Evolutionary conservation across 768 basidiomycete species (phyloP).

Genomic region (Russula olivacea): DNA sequence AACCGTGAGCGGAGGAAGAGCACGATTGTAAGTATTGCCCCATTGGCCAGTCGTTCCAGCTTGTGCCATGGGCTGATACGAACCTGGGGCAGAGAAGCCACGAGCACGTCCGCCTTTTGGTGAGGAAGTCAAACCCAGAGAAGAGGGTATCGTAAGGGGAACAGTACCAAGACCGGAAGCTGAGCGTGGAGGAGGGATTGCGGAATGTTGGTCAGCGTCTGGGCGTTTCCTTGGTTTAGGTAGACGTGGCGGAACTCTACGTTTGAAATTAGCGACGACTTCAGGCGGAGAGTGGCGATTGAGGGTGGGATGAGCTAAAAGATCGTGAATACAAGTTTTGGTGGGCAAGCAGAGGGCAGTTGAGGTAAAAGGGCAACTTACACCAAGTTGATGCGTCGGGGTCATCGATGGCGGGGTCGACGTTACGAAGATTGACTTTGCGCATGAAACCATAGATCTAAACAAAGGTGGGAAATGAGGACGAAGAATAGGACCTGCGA

Average conservation of each 20-base stretch:
- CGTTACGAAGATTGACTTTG: slow-evolving; percentile 92
- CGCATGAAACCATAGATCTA: slow-evolving; percentile 99
- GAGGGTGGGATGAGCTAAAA: slow-evolving; percentile 80
- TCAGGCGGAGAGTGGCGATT: slow-evolving; percentile 87
- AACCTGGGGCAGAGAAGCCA: slow-evolving; percentile 79
- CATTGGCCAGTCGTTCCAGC: slow-evolving; percentile 47
- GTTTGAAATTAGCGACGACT: slow-evolving; percentile 91
- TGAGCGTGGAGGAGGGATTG: slow-evolving; percentile 71
- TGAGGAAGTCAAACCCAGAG: slow-evolving; percentile 36
- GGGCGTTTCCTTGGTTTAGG: slow-evolving; percentile 77
- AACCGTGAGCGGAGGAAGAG: slow-evolving; percentile 77
- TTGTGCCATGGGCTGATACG: slow-evolving; percentile 67
- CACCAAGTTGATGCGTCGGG: slow-evolving; percentile 97
- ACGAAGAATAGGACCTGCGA: slow-evolving; percentile 23
- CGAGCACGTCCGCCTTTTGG: slow-evolving; percentile 51
- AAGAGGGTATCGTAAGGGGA: slow-evolving; percentile 59
- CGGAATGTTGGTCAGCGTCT: slow-evolving; percentile 60
- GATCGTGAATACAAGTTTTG: slow-evolving; percentile 15
- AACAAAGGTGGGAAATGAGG: slow-evolving; percentile 25
- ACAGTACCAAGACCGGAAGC: slow-evolving; percentile 63
- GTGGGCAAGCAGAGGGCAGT: slow-evolving; percentile 13
- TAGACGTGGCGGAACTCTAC: slow-evolving; percentile 87
- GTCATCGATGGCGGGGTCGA: slow-evolving; percentile 91
- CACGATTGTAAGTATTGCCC: slow-evolving; percentile 46
- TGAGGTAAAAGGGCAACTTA: slow-evolving; percentile 40